Percentiles rank a stretch among this genome's conserved stretches.
Conservation (phyloP, 169 alveolate species). For the Perkinsus marinus region DNA sequence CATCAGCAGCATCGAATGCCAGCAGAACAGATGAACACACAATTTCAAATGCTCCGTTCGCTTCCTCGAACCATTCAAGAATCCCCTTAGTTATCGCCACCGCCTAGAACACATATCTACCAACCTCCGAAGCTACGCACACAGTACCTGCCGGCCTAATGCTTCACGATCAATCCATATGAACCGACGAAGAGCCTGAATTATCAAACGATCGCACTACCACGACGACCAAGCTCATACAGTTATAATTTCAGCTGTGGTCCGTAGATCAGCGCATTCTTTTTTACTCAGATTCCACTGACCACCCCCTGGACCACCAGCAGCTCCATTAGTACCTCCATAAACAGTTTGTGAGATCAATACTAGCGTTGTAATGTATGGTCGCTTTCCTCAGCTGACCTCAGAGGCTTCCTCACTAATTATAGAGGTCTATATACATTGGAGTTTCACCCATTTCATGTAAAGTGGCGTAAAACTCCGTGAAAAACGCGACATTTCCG, state of each 20-base stretch:
- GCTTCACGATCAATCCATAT: not conserved
- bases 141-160: not conserved
- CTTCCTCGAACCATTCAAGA: not conserved
- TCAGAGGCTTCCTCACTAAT: too few relatives aligned
- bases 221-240: not conserved
- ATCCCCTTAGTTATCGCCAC: not conserved
- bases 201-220: not conserved
- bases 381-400: too few relatives aligned
- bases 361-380: not conserved
- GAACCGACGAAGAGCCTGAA: not conserved
- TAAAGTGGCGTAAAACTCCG: too few relatives aligned
- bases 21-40: not conserved
- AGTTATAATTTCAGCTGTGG: not conserved
- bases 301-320: not conserved
- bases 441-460: too few relatives aligned
- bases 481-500: too few relatives aligned
- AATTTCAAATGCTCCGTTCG: not conserved
- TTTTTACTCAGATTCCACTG: not conserved
- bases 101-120: not conserved
- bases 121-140: not conserved
- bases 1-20: not conserved
- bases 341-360: not conserved
- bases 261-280: not conserved
- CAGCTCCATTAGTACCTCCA: not conserved
- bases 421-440: too few relatives aligned